Evolutionary conservation across 495 filamentous ascomycete species (phyloP), one percentile per base, ranked within the genome.

Genomic region (Penicillium ochrochloron): DNA sequence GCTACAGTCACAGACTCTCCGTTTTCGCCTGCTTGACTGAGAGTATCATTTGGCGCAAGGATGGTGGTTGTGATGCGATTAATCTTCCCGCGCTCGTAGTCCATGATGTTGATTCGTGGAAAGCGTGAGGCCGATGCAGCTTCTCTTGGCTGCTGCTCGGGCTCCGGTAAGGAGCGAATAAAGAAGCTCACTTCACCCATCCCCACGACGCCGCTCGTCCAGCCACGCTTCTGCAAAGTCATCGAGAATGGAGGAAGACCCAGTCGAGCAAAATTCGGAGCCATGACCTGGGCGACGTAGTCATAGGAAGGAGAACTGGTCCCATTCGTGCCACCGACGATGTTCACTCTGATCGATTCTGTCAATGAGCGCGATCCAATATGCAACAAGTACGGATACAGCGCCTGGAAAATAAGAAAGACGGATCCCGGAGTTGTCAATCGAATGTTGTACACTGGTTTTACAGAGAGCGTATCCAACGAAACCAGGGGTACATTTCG

Each of bases 321-420:
- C 3, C 89, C 85, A 70, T 96, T 94, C 2, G 92, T 95, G 17
- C 92, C 92, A 19, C 93, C 93, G 3, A 82, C 83, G 19, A 97
- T 87, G 17, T 81, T 84, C 4, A 94, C 70, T 19, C 77, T 78
- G 35, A 88, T 77, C 1, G 79, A 81, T 2, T 78, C 71, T 15
- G 68, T 34, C 23, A 35, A 2, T 51, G 58, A 51, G 33, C 41
- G 61, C 15, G 73, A 67, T 53, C 80, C 80, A 1, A 86, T 82
- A 62, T 89, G 87, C 2, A 96, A 73, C 3, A 95, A 73, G 73
- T 89, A 94, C 0, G 93, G 93, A 44, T 96, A 85, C 5, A 97
- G 75, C 2, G 93, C 89, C 75, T 97, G 93, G 65, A 95, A 85
- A 31, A 94, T 85, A n/a, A 96, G 80, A 59, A 88, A 78, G 0